Evolutionary conservation across 345 rosid genomes (phyloP).

Genomic region (Hibiscus tridactylites): DNA sequence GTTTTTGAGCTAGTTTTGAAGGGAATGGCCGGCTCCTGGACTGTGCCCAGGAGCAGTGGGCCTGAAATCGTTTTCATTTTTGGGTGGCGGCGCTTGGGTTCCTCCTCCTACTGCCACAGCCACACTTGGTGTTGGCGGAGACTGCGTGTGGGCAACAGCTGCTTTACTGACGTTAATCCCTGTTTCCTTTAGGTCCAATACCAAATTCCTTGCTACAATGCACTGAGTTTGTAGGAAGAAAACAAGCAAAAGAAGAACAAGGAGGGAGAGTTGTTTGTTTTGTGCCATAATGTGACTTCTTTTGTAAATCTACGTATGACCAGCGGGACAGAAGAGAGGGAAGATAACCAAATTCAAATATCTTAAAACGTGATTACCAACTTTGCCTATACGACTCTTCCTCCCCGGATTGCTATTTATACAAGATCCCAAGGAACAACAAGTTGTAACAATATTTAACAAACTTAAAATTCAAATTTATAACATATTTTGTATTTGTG

Average conservation of each 20-base stretch:
- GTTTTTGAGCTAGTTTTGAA: slow-evolving; percentile 1
- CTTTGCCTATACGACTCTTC: not conserved
- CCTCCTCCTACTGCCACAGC: not conserved
- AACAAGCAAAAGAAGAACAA: slow-evolving; percentile 24
- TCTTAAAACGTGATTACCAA: not conserved
- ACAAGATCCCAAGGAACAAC: not conserved
- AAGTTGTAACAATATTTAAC: not conserved
- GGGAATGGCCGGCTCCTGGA: slow-evolving; percentile 4
- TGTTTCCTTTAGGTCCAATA: slow-evolving; percentile 8
- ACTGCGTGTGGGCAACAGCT: not conserved
- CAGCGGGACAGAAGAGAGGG: not conserved
- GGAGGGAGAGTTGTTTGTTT: slow-evolving; percentile 17
- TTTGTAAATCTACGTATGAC: not conserved
- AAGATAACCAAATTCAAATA: not conserved
- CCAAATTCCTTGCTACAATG: slow-evolving; percentile 35
- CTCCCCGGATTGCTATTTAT: slow-evolving; percentile 6
- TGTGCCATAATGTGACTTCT: slow-evolving; percentile 29
- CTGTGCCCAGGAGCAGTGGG: not conserved
- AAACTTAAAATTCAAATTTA: too few relatives aligned
- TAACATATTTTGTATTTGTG: too few relatives aligned
- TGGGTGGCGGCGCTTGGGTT: slow-evolving; percentile 14
- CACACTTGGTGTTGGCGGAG: slow-evolving; percentile 19
- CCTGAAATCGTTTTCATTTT: not conserved
- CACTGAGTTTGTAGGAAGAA: slow-evolving; percentile 22
- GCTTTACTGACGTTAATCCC: not conserved